Evolutionary conservation across 176 grass and related monocot genomes (phyloP), one percentile per base, ranked within the genome.

Genomic region (Oryza rufipogon): DNA sequence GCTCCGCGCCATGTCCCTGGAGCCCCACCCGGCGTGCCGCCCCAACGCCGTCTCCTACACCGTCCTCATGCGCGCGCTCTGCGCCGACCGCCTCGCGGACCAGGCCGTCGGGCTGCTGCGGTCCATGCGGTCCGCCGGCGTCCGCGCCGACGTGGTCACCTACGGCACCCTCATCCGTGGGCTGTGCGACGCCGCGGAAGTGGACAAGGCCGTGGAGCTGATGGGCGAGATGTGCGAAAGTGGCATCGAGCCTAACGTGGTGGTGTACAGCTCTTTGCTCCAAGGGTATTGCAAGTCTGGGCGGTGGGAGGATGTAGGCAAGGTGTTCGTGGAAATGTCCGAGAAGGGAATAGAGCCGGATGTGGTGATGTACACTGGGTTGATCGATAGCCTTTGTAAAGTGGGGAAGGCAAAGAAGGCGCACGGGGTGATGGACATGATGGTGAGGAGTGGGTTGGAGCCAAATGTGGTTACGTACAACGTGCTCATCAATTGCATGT

Each of bases 381-480:
- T 97, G 63, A 89, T 97, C 52, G 80, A 92, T 49, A 87, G 70
- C 74, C 77, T 97, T 26, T 97, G 90, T 76, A 94, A 69, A 76
- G 66, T 82, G 33, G 90, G 95, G 11, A 91, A 86, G 69, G 52
- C 16, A 12, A 54, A 17, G 4, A 89, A 90, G 73, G 94, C 90
- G 2, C 6, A 44, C 36, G 70, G 81, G 80, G 70, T 94, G 64
- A 54, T 92, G 45, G 66, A 74, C 45, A 22, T 80, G 66, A 97
- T 97, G 95, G 32, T 86, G 79, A 68, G 81, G 17, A 81, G 63
- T 11, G 92, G 95, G 2, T 39, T 87, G 64, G 73, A 83, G 78
- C 95, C 92, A 19, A 88, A 88, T 51, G 78, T 80, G 2, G 83
- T 91, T 58, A 91, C 89, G 0, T 94, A 84, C 52, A 91, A 89